phyloP scores from a whole-genome alignment of 768 basidiomycete species.

The Pseudohyphozyma bogoriensis region DNA sequence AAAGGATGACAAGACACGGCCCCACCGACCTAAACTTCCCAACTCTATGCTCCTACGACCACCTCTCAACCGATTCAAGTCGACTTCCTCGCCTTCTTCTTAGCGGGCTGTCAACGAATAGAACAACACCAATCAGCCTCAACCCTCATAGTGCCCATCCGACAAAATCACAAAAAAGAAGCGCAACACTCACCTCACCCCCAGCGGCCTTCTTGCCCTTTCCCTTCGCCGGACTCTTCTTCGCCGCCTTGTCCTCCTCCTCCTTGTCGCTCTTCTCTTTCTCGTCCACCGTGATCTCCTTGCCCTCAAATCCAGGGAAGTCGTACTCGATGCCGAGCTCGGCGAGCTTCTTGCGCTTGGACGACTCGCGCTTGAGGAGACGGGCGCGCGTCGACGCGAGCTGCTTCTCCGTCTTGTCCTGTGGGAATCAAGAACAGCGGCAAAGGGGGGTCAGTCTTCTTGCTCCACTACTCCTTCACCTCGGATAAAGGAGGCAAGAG shows the following conservation, averaged over 20 bases:
- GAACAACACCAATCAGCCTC: neutral
- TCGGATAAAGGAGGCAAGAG: neutral
- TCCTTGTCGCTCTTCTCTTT: slow-evolving; percentile 9
- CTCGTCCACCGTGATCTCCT: slow-evolving; percentile 9
- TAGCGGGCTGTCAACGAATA: slow-evolving; percentile 4
- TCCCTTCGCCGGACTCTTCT: slow-evolving; percentile 22
- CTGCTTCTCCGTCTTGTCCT: slow-evolving; percentile 67
- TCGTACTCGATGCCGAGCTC: slow-evolving; percentile 80
- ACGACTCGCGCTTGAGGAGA: slow-evolving; percentile 63
- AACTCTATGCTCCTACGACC: too few relatives aligned
- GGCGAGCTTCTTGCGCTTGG: slow-evolving; percentile 66
- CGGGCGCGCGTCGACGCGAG: slow-evolving; percentile 56
- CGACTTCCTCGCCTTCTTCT: slow-evolving; percentile 23
- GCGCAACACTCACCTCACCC: slow-evolving; percentile 3
- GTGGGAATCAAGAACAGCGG: neutral
- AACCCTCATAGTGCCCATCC: too few relatives aligned
- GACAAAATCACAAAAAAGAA: neutral
- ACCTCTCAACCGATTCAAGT: too few relatives aligned
- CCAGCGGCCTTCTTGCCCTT: too few relatives aligned
- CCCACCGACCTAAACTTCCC: too few relatives aligned
- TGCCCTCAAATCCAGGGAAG: slow-evolving; percentile 65
- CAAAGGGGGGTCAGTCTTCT: neutral
- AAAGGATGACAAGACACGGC: too few relatives aligned
- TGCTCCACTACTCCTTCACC: neutral
- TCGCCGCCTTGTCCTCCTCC: slow-evolving; percentile 6